Conservation (phyloP, 768 basidiomycete genomes). For the Arthromyces matolae region DNA sequence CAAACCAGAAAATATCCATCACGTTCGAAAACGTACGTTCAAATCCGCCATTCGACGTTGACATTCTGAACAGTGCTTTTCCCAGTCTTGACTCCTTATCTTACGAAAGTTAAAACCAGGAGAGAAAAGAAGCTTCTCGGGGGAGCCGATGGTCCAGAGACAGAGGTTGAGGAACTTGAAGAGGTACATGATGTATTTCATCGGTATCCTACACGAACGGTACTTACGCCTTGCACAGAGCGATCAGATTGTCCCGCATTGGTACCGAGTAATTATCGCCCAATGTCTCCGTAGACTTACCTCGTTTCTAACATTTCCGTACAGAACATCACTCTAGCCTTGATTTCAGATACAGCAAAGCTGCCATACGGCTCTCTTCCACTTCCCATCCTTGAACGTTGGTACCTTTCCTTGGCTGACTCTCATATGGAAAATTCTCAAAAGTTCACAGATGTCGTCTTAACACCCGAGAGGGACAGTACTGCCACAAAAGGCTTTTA, state of each 20-base stretch:
- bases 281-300: background rate
- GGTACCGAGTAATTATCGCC: slow-evolving; percentile 59
- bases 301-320: background rate
- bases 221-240: too few species aligned
- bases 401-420: slow-evolving; percentile 27
- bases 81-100: slow-evolving; percentile 82
- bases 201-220: too few species aligned
- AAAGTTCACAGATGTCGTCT: slow-evolving; percentile 51
- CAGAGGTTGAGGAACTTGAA: slow-evolving; percentile 38
- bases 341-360: slow-evolving; percentile 67
- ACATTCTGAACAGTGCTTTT: background rate
- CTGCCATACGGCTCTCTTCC: slow-evolving; percentile 56
- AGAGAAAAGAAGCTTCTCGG: slow-evolving; percentile 81
- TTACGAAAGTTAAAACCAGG: slow-evolving; percentile 65
- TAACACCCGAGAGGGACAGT: slow-evolving; percentile 59
- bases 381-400: slow-evolving; percentile 59
- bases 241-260: slow-evolving; percentile 76
- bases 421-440: background rate
- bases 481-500: slow-evolving; percentile 68
- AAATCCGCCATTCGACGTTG: slow-evolving; percentile 2
- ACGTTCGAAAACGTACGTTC: slow-evolving; percentile 68
- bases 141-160: slow-evolving; percentile 29
- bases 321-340: slow-evolving; percentile 83
- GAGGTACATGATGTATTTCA: too few species aligned
- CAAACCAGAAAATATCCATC: slow-evolving; percentile 55